Evolutionary conservation across 352 stramenopile species (phyloP).

Genomic region (Phytopythium mirpurense): DNA sequence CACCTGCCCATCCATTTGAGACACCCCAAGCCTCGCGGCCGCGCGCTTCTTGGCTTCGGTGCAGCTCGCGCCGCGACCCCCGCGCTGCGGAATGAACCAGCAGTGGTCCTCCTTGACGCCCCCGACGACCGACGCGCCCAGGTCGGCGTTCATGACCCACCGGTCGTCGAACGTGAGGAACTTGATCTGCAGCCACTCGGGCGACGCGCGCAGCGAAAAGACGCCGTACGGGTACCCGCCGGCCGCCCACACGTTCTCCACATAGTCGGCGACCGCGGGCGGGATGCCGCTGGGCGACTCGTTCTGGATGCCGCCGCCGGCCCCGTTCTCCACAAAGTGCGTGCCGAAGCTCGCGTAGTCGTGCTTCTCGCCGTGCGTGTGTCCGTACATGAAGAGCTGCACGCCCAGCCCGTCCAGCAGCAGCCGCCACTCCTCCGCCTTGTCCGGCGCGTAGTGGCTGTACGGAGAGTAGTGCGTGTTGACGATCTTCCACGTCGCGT

Average conservation of each 20-base stretch:
- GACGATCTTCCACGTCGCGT: constrained; percentile 78
- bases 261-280: constrained; percentile 44
- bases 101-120: constrained; percentile 65
- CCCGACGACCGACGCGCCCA: constrained; percentile 37
- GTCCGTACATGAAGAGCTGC: constrained; percentile 64
- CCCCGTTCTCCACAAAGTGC: constrained; percentile 78
- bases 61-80: constrained; percentile 31
- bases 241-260: constrained; percentile 64
- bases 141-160: constrained; percentile 49
- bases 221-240: constrained; percentile 65
- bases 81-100: constrained; percentile 51
- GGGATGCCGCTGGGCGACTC: constrained; percentile 64
- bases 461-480: constrained; percentile 84
- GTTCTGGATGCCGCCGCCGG: constrained; percentile 66
- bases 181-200: constrained; percentile 51
- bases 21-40: too few species aligned
- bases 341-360: constrained; percentile 57
- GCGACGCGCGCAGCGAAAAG: constrained; percentile 53
- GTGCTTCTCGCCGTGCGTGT: constrained; percentile 75
- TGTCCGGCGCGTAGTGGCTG: constrained; percentile 57
- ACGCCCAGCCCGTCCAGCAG: constrained; percentile 48
- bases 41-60: constrained; percentile 19
- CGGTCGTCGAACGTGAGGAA: constrained; percentile 66
- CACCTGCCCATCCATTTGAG: too few species aligned
- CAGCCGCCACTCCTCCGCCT: constrained; percentile 46